Base-by-base conservation (phyloP, 805 yeast genomes). In the Tetrapisispora iriomotensis region DNA sequence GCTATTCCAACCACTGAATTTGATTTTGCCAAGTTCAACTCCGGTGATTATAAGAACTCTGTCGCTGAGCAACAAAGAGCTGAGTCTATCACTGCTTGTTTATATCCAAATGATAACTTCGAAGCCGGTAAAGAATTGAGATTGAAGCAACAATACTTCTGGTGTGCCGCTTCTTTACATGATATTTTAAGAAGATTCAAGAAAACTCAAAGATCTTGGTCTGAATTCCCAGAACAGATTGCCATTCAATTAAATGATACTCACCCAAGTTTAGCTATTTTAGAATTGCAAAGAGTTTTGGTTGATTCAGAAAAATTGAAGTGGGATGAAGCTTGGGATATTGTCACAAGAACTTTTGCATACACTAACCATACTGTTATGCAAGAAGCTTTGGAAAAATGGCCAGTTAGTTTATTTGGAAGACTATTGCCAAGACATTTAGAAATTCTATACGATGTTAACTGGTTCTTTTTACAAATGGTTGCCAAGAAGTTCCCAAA, bases 231-330 rank as follows among this genome's bases (percentile, higher is more conserved):
- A 15, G 90, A 83, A 44, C 79, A 79, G 56, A 75, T 85, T 45
- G 95, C 96, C 25, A 87, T 87, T 58, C 96, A 88, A 66, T 74
- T 88, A 60, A 87, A 87, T 59, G 96, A 87, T 59, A 87, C 96
- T 12, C 96, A 87, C 59, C 96, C 96, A 40, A 83, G 96, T 4
- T 66, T 87, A 53, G 95, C 95, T 3, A 70, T 88, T 54, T 92
- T 85, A 30, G 96, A 87, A 63, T 71, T 87, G 49, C 90, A 83
- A 66, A 74, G 96, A 64, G 73, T 88, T 39, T 66, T 87, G 42
- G 80, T 87, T 44, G 96, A 87, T 62, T 65, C 81, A 50, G 95
- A 88, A 65, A 78, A 78, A 39, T 67, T 87, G 42, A 72, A 67
- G 19, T 88, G 95, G 95, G 78, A 74, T 50, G 71, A 69, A 34